phyloP scores from a whole-genome alignment of 495 filamentous ascomycete species.

The Hypoxylon cercidicola region DNA sequence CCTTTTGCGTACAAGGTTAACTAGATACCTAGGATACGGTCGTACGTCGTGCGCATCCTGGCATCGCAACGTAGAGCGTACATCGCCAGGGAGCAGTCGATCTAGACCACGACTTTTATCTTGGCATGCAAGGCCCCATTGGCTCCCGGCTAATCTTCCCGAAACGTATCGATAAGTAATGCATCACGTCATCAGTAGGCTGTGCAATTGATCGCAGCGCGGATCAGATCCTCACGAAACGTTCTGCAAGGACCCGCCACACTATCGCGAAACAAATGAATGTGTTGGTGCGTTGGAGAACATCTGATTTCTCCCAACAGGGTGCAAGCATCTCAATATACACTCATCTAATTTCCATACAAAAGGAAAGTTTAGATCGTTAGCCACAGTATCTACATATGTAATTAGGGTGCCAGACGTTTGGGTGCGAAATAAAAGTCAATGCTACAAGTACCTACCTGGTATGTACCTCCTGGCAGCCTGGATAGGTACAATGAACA shows the following conservation, averaged over 20 bases:
- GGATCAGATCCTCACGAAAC: constrained; percentile 35
- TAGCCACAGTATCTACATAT: no score
- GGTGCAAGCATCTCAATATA: background rate
- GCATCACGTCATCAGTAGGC: constrained; percentile 33
- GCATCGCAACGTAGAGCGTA: background rate
- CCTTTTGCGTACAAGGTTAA: no score
- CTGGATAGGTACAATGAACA: no score
- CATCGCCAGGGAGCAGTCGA: background rate
- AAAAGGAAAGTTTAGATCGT: background rate
- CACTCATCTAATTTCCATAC: background rate
- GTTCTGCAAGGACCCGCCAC: constrained; percentile 20
- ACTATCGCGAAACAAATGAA: background rate
- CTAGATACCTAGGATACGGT: no score
- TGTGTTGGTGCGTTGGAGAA: background rate
- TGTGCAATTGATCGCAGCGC: constrained; percentile 24
- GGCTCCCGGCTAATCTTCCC: constrained; percentile 7
- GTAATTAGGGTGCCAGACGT: constrained; percentile 3
- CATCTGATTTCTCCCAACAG: no score
- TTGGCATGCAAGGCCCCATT: constrained; percentile 14
- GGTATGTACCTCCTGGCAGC: background rate
- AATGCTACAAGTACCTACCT: background rate
- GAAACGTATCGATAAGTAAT: constrained; percentile 29
- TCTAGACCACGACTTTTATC: constrained; percentile 21
- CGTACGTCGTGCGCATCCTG: no score
- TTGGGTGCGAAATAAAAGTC: background rate